A percentile compares a stretch with the other conserved stretches of the same genome.
Evolutionary conservation across 2,329 filamentous ascomycete species (phyloP).

Genomic region (Fusarium sp.): DNA sequence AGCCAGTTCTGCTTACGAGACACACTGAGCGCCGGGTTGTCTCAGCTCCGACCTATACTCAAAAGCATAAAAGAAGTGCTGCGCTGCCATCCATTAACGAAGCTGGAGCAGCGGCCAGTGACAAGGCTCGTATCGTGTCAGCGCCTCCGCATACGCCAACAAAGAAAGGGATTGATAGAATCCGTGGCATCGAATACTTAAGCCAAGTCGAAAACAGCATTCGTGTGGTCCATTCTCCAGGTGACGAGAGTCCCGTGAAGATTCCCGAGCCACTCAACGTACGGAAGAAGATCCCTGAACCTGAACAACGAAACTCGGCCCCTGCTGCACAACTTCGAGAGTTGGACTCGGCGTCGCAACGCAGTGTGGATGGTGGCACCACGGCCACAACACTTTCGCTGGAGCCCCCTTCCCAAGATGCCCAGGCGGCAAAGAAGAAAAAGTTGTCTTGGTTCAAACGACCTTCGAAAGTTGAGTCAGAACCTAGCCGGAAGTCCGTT

Average conservation of each 20-base stretch:
- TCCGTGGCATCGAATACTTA: slow-evolving; percentile 54
- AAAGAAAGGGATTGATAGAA: slow-evolving; percentile 44
- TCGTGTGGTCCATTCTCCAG: slow-evolving; percentile 62
- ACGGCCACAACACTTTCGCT: slow-evolving; percentile 20
- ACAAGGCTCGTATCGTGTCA: slow-evolving; percentile 57
- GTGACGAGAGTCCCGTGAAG: slow-evolving; percentile 45
- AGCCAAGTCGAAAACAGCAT: slow-evolving; percentile 60
- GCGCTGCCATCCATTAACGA: slow-evolving; percentile 61
- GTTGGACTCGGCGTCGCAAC: slow-evolving; percentile 12
- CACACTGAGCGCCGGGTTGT: slow-evolving; percentile 56
- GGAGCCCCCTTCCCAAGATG: slow-evolving; percentile 24
- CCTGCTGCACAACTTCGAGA: slow-evolving; percentile 29
- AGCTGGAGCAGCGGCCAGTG: slow-evolving; percentile 41
- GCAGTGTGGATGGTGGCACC: neutral
- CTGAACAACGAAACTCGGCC: slow-evolving; percentile 28
- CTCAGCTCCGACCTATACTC: slow-evolving; percentile 60
- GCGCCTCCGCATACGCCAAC: slow-evolving; percentile 52
- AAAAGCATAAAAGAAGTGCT: slow-evolving; percentile 48
- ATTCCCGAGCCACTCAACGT: slow-evolving; percentile 52
- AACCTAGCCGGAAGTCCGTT: slow-evolving; percentile 31
- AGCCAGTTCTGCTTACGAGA: slow-evolving; percentile 44
- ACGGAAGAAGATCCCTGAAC: slow-evolving; percentile 48
- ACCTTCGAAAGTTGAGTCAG: slow-evolving; percentile 49
- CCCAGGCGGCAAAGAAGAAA: slow-evolving; percentile 50
- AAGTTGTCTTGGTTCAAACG: slow-evolving; percentile 62